Percentiles rank a stretch among this genome's conserved stretches.
Evolutionary conservation across 169 alveolate species (phyloP).

Genomic region (Plasmodium coatneyi): DNA sequence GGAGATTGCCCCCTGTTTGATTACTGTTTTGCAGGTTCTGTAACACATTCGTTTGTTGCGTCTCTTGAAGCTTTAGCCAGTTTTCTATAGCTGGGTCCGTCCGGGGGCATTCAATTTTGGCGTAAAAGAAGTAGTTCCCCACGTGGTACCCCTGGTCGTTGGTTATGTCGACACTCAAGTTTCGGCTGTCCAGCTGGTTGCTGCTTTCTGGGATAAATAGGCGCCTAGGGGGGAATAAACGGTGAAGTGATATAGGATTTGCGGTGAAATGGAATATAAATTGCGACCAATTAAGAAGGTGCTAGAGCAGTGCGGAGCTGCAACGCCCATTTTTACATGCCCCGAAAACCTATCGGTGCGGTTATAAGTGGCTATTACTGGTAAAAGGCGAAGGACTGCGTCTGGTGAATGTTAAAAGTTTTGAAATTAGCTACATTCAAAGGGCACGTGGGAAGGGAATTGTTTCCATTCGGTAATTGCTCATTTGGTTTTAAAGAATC

Average conservation of each 20-base stretch:
- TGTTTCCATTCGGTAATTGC: conserved; percentile 22
- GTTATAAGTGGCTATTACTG: conserved; percentile 40
- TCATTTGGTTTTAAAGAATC: conserved; percentile 44
- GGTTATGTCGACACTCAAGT: conserved; percentile 23
- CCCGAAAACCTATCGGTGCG: background rate
- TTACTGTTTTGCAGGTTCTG: background rate
- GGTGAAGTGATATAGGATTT: background rate
- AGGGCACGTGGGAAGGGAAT: conserved; percentile 32
- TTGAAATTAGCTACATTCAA: conserved; percentile 22
- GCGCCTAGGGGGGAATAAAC: conserved; percentile 33
- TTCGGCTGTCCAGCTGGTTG: conserved; percentile 7
- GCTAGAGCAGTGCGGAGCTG: background rate
- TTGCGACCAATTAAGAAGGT: background rate
- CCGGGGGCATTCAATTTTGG: conserved; percentile 55
- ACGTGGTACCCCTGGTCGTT: conserved; percentile 28
- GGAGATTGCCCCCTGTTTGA: background rate
- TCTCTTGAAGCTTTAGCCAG: background rate
- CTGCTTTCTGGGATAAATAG: conserved; percentile 45
- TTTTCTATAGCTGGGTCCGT: conserved; percentile 41
- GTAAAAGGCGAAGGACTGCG: conserved; percentile 42
- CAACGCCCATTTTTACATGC: background rate
- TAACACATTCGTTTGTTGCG: conserved; percentile 5
- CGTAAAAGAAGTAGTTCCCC: conserved; percentile 53
- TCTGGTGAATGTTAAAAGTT: conserved; percentile 4
- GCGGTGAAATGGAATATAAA: background rate